Evolutionary conservation across 2,329 filamentous ascomycete species (phyloP).

Genomic region (Alternaria gaisen): DNA sequence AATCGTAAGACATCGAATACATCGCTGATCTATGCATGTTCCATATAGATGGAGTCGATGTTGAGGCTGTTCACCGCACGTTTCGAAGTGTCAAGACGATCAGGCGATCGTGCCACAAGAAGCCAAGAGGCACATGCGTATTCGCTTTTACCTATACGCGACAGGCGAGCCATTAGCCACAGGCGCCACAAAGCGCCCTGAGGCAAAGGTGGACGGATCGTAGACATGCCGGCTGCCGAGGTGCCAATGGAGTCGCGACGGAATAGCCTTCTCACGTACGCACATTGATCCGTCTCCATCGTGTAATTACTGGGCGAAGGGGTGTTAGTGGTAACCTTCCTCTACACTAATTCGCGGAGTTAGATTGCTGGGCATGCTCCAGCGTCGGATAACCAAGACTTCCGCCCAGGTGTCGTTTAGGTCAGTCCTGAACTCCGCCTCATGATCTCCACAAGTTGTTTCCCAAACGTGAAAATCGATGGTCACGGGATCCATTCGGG

Average conservation of each 20-base stretch:
- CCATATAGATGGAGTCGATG: background rate
- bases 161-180: slow-evolving; percentile 3
- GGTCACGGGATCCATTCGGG: slow-evolving; percentile 4
- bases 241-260: background rate
- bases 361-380: slow-evolving; percentile 6
- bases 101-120: slow-evolving; percentile 1
- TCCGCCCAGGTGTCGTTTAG: slow-evolving; percentile 6
- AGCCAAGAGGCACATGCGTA: slow-evolving; percentile 7
- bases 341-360: slow-evolving; percentile 14
- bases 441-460: slow-evolving; percentile 17
- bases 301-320: background rate
- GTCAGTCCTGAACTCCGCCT: slow-evolving; percentile 22
- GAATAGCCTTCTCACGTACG: background rate
- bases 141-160: background rate
- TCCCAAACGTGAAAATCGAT: slow-evolving; percentile 5
- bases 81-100: background rate
- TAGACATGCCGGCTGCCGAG: slow-evolving; percentile 5
- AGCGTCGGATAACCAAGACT: slow-evolving; percentile 6
- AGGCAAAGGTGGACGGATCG: slow-evolving; percentile 4
- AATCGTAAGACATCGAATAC: background rate
- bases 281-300: background rate
- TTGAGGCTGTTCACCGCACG: slow-evolving; percentile 1
- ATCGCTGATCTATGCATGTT: slow-evolving; percentile 2
- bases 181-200: slow-evolving; percentile 3
- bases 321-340: background rate